Percentiles rank a stretch among this genome's conserved stretches.
Conservation (phyloP, 352 stramenopile genomes). For the Globisporangium uncinulatum region DNA sequence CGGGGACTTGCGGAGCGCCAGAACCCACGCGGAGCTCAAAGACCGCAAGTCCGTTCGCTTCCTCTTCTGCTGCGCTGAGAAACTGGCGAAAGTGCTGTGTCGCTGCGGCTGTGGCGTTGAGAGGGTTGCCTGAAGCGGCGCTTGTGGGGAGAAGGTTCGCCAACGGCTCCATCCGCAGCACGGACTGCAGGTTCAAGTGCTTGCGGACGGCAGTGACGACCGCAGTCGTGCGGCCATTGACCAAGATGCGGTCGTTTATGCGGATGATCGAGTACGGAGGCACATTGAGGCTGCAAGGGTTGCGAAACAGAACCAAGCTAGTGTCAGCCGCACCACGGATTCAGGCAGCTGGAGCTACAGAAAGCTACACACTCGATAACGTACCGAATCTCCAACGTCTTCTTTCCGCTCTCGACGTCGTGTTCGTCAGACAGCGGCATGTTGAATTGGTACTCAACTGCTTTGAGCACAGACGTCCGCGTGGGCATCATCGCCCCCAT, state of each 20-base stretch:
- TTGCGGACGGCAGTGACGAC: conserved; percentile 50
- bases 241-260: conserved; percentile 54
- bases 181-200: conserved; percentile 46
- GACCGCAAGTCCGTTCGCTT: conserved; percentile 43
- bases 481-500: not conserved
- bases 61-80: conserved; percentile 53
- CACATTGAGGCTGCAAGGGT: conserved; percentile 38
- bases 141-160: conserved; percentile 27
- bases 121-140: not conserved
- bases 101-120: conserved; percentile 20
- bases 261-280: conserved; percentile 69
- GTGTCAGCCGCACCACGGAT: not conserved
- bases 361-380: not conserved
- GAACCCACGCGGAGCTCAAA: conserved; percentile 36
- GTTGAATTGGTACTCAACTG: conserved; percentile 56
- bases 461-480: conserved; percentile 13
- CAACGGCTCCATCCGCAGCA: conserved; percentile 52
- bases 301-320: not conserved
- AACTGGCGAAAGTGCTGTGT: conserved; percentile 55
- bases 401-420: conserved; percentile 39
- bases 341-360: not conserved
- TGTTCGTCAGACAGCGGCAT: conserved; percentile 32
- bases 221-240: conserved; percentile 41
- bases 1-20: conserved; percentile 9
- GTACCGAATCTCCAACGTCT: conserved; percentile 65